phyloP scores from a whole-genome alignment of 148 eudicot genomes.

The Silene conica region DNA sequence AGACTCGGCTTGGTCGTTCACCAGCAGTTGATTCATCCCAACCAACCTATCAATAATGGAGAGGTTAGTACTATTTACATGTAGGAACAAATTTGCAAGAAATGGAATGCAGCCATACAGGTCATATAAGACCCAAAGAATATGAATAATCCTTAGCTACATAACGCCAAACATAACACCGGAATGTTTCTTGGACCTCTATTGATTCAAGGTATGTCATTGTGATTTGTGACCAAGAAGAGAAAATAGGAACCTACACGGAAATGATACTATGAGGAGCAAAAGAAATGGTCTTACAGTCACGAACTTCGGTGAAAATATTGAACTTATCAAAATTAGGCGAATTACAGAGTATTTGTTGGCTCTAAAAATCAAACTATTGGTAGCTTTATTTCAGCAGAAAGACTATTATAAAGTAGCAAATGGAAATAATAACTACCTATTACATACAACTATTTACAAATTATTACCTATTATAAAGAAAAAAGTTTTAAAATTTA shows the following conservation, averaged over 20 bases:
- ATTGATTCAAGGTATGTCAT: background rate
- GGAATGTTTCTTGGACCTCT: background rate
- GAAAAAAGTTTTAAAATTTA: too few species aligned
- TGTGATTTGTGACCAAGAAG: background rate
- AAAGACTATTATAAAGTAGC: background rate
- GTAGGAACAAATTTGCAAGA: background rate
- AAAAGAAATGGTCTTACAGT: background rate
- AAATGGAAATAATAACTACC: too few species aligned
- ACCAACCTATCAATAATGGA: conserved; percentile 61
- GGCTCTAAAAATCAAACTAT: conserved; percentile 10
- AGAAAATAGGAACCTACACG: background rate
- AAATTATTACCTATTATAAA: too few species aligned
- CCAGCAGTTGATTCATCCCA: conserved; percentile 99
- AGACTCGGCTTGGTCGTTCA: conserved; percentile 90
- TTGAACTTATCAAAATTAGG: background rate
- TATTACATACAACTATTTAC: too few species aligned
- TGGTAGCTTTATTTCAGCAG: background rate
- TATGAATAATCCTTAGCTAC: background rate
- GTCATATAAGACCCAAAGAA: background rate
- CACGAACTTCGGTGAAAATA: background rate
- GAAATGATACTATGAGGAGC: background rate
- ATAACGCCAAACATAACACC: background rate
- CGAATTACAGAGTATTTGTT: background rate
- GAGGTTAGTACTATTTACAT: background rate
- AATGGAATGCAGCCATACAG: background rate